Conservation (phyloP, 2,329 filamentous ascomycete genomes). For the Moelleriella libera region DNA sequence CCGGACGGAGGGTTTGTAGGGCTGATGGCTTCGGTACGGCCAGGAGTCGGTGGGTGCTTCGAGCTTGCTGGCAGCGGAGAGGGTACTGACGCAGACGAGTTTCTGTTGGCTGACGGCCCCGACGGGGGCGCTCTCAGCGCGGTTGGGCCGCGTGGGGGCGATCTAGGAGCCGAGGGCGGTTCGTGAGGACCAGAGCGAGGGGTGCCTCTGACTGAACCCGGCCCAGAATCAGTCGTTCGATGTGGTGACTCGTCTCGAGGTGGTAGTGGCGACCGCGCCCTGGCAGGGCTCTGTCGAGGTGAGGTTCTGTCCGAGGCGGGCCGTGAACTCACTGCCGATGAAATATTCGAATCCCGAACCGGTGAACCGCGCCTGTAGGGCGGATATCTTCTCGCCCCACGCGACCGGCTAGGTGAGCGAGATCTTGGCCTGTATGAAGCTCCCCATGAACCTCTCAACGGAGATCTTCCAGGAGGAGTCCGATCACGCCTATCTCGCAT, state of each 20-base stretch:
- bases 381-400: slow-evolving; percentile 29
- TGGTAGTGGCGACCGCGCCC: slow-evolving; percentile 30
- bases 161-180: slow-evolving; percentile 18
- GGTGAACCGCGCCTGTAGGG: slow-evolving; percentile 33
- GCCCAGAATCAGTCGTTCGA: slow-evolving; percentile 10
- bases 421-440: slow-evolving; percentile 39
- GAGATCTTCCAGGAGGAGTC: slow-evolving; percentile 14
- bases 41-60: slow-evolving; percentile 20
- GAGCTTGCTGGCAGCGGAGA: slow-evolving; percentile 19
- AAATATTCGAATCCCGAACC: slow-evolving; percentile 31
- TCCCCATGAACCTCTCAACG: slow-evolving; percentile 17
- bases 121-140: slow-evolving; percentile 37
- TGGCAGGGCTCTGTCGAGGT: slow-evolving; percentile 32
- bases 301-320: slow-evolving; percentile 36
- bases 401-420: slow-evolving; percentile 26
- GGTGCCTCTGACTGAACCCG: slow-evolving; percentile 13
- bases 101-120: slow-evolving; percentile 23
- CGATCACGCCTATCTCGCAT: slow-evolving; percentile 29
- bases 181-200: slow-evolving; percentile 14
- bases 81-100: slow-evolving; percentile 20
- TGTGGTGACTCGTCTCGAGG: slow-evolving; percentile 27
- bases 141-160: slow-evolving; percentile 41
- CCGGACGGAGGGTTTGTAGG: slow-evolving; percentile 38
- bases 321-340: slow-evolving; percentile 36
- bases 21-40: slow-evolving; percentile 25